Conservation (phyloP, 2,329 filamentous ascomycete genomes). For the Alternaria metachromatica region DNA sequence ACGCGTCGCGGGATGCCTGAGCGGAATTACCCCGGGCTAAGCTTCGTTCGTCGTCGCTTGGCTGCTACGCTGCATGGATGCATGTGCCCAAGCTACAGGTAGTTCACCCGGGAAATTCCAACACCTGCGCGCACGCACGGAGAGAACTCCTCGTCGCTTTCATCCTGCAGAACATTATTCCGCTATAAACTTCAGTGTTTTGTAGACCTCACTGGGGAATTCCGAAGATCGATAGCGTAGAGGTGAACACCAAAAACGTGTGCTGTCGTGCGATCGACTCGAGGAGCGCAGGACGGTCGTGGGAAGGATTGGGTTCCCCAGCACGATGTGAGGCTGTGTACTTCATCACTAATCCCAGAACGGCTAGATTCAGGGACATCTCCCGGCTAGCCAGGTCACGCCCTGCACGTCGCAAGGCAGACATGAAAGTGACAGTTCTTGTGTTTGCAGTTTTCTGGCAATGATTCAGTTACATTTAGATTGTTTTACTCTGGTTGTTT, state of each 20-base stretch:
- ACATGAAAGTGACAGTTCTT: not conserved
- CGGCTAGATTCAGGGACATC: not conserved
- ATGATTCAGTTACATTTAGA: too few species aligned
- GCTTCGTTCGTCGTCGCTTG: not conserved
- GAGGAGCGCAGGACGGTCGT: not conserved
- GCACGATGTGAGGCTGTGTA: constrained; percentile 4
- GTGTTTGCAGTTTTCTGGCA: too few species aligned
- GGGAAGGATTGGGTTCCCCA: not conserved
- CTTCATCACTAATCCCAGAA: not conserved
- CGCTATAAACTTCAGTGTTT: not conserved
- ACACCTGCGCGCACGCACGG: not conserved
- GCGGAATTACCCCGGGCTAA: not conserved
- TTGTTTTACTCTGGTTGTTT: too few species aligned
- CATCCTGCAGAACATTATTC: not conserved
- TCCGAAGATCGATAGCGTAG: accelerated
- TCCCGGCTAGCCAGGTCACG: not conserved
- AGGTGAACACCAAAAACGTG: not conserved
- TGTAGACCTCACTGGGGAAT: accelerated
- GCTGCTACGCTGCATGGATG: not conserved
- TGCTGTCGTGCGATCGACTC: not conserved
- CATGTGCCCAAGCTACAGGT: not conserved
- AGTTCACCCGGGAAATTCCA: not conserved
- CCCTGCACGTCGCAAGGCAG: not conserved
- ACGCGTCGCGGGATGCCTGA: constrained; percentile 11
- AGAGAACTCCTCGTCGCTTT: not conserved